A percentile compares a stretch with the other conserved stretches of the same genome.
phyloP scores from a whole-genome alignment of 2,329 filamentous ascomycete species.

The Fusarium cicatricum region DNA sequence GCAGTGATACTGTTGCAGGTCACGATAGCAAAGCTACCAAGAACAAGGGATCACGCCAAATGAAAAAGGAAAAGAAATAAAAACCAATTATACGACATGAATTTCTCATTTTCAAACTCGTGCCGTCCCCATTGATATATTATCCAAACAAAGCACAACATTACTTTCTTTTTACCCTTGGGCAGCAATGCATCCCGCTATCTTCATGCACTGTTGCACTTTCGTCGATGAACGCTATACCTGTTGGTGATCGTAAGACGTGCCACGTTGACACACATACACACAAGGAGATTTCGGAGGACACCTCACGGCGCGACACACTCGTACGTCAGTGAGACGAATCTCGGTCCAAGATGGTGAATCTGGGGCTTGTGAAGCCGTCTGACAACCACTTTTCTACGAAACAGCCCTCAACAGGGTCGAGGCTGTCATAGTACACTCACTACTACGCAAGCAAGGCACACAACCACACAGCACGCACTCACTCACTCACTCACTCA shows the following conservation, averaged over 20 bases:
- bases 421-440: not conserved
- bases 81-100: slow-evolving; percentile 2
- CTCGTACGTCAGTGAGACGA: not conserved
- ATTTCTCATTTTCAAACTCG: not conserved
- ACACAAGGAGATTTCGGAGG: not conserved
- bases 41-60: not conserved
- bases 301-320: not conserved
- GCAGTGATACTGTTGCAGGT: not conserved
- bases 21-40: not conserved
- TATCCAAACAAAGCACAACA: not conserved
- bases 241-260: not conserved
- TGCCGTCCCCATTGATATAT: slow-evolving; percentile 18
- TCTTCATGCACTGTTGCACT: not conserved
- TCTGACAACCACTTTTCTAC: not conserved
- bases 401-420: slow-evolving; percentile 3
- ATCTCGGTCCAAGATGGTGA: slow-evolving; percentile 2
- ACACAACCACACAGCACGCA: no score
- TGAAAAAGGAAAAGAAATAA: not conserved
- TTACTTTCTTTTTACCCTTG: slow-evolving; percentile 7
- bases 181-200: slow-evolving; percentile 29
- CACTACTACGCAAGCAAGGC: slow-evolving; percentile 3
- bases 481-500: not conserved
- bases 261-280: slow-evolving; percentile 19
- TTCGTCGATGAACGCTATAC: slow-evolving; percentile 18
- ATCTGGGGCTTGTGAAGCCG: not conserved